phyloP scores from a whole-genome alignment of 306 rosid genomes.

The Casuarina equisetifolia region DNA sequence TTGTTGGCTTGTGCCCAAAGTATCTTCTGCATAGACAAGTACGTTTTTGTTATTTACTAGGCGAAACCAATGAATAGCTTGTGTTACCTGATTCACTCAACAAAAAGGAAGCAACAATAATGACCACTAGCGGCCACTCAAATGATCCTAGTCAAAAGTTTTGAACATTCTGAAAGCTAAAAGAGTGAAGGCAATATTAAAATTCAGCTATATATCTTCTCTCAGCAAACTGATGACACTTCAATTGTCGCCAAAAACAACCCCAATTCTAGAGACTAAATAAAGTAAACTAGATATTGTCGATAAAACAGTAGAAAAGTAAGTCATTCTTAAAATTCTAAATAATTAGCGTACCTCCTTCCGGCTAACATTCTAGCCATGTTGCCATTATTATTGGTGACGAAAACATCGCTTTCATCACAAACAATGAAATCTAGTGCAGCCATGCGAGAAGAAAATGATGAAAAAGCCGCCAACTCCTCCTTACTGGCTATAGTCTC shows the following conservation, averaged over 20 bases:
- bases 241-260: background rate
- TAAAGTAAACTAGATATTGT: background rate
- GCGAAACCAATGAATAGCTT: slow-evolving; percentile 12
- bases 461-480: slow-evolving; percentile 66
- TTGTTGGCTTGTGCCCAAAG: slow-evolving; percentile 84
- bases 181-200: background rate
- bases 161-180: background rate
- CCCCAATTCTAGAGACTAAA: background rate
- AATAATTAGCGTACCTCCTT: slow-evolving; percentile 55
- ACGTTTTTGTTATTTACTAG: slow-evolving; percentile 6
- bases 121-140: background rate
- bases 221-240: background rate
- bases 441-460: slow-evolving; percentile 96
- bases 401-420: slow-evolving; percentile 81
- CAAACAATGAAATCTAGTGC: slow-evolving; percentile 81
- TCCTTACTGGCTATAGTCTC: slow-evolving; percentile 64
- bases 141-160: background rate
- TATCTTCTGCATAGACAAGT: slow-evolving; percentile 65
- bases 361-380: slow-evolving; percentile 97
- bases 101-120: background rate
- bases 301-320: background rate
- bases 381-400: slow-evolving; percentile 92
- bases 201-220: background rate
- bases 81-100: background rate
- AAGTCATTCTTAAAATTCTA: slow-evolving; percentile 3